These are phyloP conservation scores for Globisporangium cylindrosporum DNA, from an alignment of 352 stramenopile species.

Conservation along the genomic window DNA sequence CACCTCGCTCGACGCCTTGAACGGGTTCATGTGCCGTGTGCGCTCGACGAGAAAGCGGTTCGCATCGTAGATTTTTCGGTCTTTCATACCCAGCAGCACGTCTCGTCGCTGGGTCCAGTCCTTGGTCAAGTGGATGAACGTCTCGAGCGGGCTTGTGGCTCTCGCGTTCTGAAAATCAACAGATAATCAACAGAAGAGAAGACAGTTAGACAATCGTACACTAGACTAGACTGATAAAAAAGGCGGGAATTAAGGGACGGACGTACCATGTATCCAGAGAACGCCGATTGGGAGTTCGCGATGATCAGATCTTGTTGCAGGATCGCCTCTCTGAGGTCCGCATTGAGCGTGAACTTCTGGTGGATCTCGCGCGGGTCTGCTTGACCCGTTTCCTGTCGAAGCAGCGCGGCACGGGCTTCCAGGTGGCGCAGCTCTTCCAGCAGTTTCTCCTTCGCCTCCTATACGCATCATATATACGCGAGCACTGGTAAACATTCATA, in stretches of 20 bases:
- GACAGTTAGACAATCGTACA: not conserved
- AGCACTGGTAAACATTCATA: too few relatives aligned
- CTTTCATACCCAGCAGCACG: constrained; percentile 25
- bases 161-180: not conserved
- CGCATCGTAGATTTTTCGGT: constrained; percentile 28
- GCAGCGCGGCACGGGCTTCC: constrained; percentile 9
- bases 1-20: constrained; percentile 30
- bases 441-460: constrained; percentile 13
- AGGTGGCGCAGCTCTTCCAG: constrained; percentile 9
- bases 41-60: constrained; percentile 35
- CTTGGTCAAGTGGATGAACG: constrained; percentile 15
- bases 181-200: not conserved
- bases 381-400: constrained; percentile 5
- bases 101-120: constrained; percentile 27
- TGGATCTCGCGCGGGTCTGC: constrained; percentile 1
- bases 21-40: constrained; percentile 22
- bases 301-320: constrained; percentile 11
- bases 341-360: not conserved
- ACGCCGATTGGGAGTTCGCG: constrained; percentile 4
- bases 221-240: too few relatives aligned
- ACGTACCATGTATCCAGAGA: constrained; percentile 12
- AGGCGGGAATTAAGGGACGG: too few relatives aligned
- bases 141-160: constrained; percentile 5
- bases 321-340: constrained; percentile 9
- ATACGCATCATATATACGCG: too few relatives aligned